phyloP scores from a whole-genome alignment of 768 basidiomycete species.

The Myochromella boudieri region DNA sequence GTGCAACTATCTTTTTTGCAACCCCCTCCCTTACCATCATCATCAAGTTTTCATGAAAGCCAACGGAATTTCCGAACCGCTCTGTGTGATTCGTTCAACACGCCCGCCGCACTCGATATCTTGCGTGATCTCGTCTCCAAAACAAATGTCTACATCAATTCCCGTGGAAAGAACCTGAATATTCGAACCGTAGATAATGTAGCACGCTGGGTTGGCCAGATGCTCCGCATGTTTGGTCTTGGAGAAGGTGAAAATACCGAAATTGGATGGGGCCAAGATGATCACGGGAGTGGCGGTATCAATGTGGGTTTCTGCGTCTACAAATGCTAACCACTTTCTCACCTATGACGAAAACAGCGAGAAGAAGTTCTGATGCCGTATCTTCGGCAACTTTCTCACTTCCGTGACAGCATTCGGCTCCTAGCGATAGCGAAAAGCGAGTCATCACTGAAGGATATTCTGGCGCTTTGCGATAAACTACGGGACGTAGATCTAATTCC shows the following conservation, averaged over 20 bases:
- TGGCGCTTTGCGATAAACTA: constrained; percentile 85
- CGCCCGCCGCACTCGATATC: constrained; percentile 75
- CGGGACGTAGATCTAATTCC: constrained; percentile 89
- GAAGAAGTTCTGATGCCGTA: constrained; percentile 90
- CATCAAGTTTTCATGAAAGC: constrained; percentile 63
- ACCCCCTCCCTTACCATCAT: constrained; percentile 8
- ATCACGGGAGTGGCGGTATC: constrained; percentile 39
- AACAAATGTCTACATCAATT: constrained; percentile 86
- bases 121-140: constrained; percentile 81
- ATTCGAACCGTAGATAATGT: constrained; percentile 62
- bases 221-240: constrained; percentile 79
- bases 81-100: constrained; percentile 97
- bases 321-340: constrained; percentile 2
- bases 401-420: constrained; percentile 86
- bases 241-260: constrained; percentile 65
- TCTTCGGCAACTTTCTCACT: constrained; percentile 77
- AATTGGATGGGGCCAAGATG: constrained; percentile 85
- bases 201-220: constrained; percentile 68
- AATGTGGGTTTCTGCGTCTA: constrained; percentile 43
- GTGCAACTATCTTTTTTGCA: background rate
- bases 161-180: constrained; percentile 57
- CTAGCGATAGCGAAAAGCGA: constrained; percentile 75
- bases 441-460: constrained; percentile 71
- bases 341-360: constrained; percentile 45
- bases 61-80: constrained; percentile 81